A percentile compares a stretch with the other conserved stretches of the same genome.
Conservation (phyloP, 1,139 yeast species). For the Saccharomyces uvarum region DNA sequence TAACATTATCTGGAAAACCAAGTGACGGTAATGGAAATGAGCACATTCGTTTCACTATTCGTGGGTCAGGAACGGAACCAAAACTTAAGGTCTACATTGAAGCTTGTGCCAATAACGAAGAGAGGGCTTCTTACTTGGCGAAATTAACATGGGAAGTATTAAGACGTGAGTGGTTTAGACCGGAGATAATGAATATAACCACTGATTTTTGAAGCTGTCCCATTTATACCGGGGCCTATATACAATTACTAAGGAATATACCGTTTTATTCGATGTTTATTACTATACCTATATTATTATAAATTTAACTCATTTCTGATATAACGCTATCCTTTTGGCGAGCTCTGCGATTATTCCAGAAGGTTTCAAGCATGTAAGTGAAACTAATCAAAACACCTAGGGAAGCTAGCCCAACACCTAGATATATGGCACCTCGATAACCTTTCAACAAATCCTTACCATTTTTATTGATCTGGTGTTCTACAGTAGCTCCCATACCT, state of each 20-base stretch:
- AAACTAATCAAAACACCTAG: constrained; percentile 16
- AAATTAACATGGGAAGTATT: constrained; percentile 61
- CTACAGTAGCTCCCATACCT: constrained; percentile 47
- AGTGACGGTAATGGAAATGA: constrained; percentile 21
- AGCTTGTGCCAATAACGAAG: constrained; percentile 46
- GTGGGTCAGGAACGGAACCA: constrained; percentile 97
- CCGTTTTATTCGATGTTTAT: not conserved
- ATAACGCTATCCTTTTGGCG: not conserved
- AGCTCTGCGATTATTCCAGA: constrained; percentile 7
- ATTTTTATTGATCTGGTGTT: constrained; percentile 32
- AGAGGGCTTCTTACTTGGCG: constrained; percentile 46
- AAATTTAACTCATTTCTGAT: not conserved
- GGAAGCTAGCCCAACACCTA: constrained; percentile 31
- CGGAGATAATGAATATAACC: constrained; percentile 35
- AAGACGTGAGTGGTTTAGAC: constrained; percentile 52
- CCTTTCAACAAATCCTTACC: constrained; percentile 29
- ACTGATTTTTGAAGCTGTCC: constrained; percentile 11
- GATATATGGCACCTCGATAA: constrained; percentile 39
- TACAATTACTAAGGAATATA: not conserved
- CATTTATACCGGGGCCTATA: not conserved
- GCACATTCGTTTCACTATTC: constrained; percentile 64
- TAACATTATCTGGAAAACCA: constrained; percentile 46
- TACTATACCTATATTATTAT: not conserved
- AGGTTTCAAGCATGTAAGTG: constrained; percentile 11
- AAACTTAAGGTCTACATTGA: constrained; percentile 88